Evolutionary conservation across 2,329 filamentous ascomycete species (phyloP), one percentile per base, ranked within the genome.

Genomic region (Aspergillus piperis): DNA sequence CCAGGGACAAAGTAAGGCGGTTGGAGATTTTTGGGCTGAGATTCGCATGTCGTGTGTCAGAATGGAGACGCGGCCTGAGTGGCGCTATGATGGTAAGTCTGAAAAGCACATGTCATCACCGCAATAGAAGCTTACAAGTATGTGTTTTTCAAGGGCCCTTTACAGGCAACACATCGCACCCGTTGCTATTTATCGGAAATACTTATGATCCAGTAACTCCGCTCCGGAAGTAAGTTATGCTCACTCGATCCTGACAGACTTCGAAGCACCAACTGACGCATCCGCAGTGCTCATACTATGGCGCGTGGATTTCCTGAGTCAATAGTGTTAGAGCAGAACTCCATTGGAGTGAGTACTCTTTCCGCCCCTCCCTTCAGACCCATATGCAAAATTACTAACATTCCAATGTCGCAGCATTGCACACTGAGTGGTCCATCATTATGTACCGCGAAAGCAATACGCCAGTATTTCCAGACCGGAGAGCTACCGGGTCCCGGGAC

Each of bases 381-480:
- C 3, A 8, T 8, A 13, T 32, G 19, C 51, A 25, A 25, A 13
- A 17, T 21, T 8, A 27, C 7, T 13, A 23, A 21, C 30, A 5
- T 21, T 21, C 17, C n/a, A 17, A 21, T 57, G 3, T 30, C 42
- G 13, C 27, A 58, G 57, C 57, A 58, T 54, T 58, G 49, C 32
- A 27, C 39, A 3, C 2, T 41, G 15, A 58, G 50, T 27, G 50
- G 38, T 10, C 57, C 57, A 32, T 55, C 53, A 5, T 38, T 58
- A 21, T 58, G 57, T 30, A 48, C 57, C 4, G 25, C 38, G 23
- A 47, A 48, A 25, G 42, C 10, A 8, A 36, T 54, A 8, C 57
- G 57, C 11, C 49, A 25, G 25, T 58, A 58, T 25, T 58, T 58
- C 50, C 57, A 58, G 10, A 54, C 6, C 3, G 57, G 57, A 41